Evolutionary conservation across 2,329 filamentous ascomycete genomes (phyloP).

Genomic region (Aspergillus glaucus): DNA sequence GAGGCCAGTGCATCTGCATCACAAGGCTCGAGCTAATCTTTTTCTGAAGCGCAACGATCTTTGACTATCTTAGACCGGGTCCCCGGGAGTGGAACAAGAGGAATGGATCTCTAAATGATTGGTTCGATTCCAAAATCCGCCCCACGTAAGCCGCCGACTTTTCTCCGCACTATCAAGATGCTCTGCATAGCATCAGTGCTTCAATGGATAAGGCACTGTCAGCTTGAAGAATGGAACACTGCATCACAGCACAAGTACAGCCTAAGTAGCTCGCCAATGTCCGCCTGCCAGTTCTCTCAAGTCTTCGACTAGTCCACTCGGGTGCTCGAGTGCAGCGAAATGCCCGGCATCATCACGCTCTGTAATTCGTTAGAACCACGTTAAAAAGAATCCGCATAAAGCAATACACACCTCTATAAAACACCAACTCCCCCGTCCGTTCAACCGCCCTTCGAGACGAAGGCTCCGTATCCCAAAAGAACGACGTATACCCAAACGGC

Average conservation of each 20-base stretch:
- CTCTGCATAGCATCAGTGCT: no score
- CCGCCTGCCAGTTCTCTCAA: conserved; percentile 1
- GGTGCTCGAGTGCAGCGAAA: conserved; percentile 6
- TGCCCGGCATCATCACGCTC: conserved; percentile 5
- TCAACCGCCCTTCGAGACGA: not conserved
- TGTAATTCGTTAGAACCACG: not conserved
- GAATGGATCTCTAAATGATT: not conserved
- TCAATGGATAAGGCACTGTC: no score
- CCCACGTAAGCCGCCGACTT: no score
- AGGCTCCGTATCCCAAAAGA: conserved; percentile 3
- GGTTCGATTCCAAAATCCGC: no score
- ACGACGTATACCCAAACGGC: conserved; percentile 7
- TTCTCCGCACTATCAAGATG: no score
- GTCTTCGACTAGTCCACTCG: not conserved
- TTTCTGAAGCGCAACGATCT: conserved; percentile 22
- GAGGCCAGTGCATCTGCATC: conserved; percentile 30
- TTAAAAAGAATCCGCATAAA: not conserved
- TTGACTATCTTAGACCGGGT: conserved; percentile 26
- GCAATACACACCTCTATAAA: conserved; percentile 4
- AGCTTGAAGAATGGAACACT: no score
- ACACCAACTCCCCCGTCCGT: conserved; percentile 4
- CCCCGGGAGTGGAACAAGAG: conserved; percentile 22
- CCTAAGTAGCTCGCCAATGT: no score
- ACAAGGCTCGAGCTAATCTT: not conserved
- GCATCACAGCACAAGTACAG: no score